These are phyloP conservation scores for Lodderomyces theae DNA, from an alignment of 1,139 yeast species.

Conservation along the genomic window DNA sequence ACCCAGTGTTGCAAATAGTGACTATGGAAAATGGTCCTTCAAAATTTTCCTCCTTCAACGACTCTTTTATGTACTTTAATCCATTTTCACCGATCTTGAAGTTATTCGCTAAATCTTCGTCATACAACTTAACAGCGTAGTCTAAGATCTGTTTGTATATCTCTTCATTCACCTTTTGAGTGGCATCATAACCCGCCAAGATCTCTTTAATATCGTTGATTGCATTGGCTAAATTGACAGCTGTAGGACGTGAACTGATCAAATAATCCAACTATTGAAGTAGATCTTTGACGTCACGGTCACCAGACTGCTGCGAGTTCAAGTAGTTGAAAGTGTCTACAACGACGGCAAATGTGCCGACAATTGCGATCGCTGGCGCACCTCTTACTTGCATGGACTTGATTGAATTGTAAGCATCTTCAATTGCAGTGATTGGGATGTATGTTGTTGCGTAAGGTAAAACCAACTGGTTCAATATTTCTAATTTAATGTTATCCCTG, in stretches of 20 bases:
- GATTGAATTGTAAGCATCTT: conserved; percentile 79
- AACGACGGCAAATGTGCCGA: conserved; percentile 82
- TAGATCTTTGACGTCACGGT: conserved; percentile 29
- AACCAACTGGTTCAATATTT: conserved; percentile 74
- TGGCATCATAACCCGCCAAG: conserved; percentile 7
- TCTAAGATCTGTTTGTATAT: conserved; percentile 40
- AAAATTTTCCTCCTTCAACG: conserved; percentile 47
- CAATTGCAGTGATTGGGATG: conserved; percentile 54
- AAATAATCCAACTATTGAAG: conserved; percentile 56
- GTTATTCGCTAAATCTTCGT: conserved; percentile 76
- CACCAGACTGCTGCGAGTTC: background rate
- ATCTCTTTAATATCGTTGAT: conserved; percentile 54
- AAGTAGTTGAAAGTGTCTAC: conserved; percentile 50
- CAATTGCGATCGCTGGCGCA: conserved; percentile 97
- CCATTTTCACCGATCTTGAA: conserved; percentile 79
- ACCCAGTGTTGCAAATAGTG: conserved; percentile 85
- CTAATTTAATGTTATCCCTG: conserved; percentile 41
- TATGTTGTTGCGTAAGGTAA: conserved; percentile 79
- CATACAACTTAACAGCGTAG: conserved; percentile 61
- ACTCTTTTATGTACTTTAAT: conserved; percentile 56
- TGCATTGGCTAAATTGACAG: conserved; percentile 86
- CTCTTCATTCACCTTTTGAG: conserved; percentile 20
- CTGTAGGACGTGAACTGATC: conserved; percentile 86
- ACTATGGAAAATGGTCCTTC: conserved; percentile 72
- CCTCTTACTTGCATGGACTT: conserved; percentile 94